A percentile compares a stretch with the other conserved stretches of the same genome.
These are phyloP conservation scores for Podosphaera leucotricha DNA, from an alignment of 2,329 filamentous ascomycete species.

Conservation along the genomic window DNA sequence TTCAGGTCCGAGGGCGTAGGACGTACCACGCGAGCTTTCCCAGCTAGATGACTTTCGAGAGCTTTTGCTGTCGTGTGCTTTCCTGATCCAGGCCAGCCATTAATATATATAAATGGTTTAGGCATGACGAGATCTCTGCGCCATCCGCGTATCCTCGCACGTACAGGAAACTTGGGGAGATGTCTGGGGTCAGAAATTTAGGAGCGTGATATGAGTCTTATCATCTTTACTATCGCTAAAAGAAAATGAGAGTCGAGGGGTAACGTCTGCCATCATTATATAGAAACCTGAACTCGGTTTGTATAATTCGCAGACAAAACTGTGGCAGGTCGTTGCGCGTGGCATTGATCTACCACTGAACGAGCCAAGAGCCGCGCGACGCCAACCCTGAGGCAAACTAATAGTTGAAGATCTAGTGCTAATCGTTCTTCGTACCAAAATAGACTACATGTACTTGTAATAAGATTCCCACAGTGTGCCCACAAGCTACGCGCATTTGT, in stretches of 20 bases:
- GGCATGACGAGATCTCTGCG: not conserved
- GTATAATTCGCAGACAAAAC: too few species aligned
- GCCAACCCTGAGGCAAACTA: too few species aligned
- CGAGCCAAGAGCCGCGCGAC: too few species aligned
- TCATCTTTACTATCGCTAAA: not conserved
- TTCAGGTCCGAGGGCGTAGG: not conserved
- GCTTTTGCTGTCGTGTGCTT: slow-evolving; percentile 1
- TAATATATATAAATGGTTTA: slow-evolving; percentile 2
- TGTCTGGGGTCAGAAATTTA: not conserved
- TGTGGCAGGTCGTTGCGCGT: too few species aligned
- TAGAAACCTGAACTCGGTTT: not conserved
- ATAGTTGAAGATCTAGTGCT: too few species aligned
- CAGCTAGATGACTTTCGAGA: not conserved
- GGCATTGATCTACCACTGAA: too few species aligned
- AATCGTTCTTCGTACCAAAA: too few species aligned
- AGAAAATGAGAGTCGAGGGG: not conserved
- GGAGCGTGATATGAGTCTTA: not conserved
- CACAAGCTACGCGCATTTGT: too few species aligned
- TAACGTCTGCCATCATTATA: not conserved
- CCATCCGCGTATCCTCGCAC: not conserved
- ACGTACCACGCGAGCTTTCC: slow-evolving; percentile 1
- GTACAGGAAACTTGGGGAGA: not conserved
- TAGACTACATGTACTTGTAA: too few species aligned
- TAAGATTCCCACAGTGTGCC: too few species aligned
- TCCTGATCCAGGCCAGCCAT: slow-evolving; percentile 1